Evolutionary conservation across 1,284 basidiomycete species (phyloP).

Genomic region (Boletus smithii): DNA sequence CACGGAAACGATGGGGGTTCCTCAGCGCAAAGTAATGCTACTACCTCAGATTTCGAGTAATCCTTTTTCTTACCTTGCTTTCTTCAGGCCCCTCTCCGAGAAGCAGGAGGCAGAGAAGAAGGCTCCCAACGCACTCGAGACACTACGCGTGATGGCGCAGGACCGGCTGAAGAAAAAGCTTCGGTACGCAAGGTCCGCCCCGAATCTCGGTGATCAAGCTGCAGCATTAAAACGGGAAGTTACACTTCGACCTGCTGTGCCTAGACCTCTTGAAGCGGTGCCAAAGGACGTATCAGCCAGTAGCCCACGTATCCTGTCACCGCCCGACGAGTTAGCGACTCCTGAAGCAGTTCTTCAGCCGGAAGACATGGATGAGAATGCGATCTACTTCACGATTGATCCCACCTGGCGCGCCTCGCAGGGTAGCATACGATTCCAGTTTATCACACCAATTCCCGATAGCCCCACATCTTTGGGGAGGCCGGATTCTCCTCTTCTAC

Average conservation of each 20-base stretch:
- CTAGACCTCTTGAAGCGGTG: neutral
- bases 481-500: slow-evolving; percentile 27
- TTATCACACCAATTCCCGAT: slow-evolving; percentile 28
- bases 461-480: slow-evolving; percentile 7
- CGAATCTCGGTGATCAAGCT: slow-evolving; percentile 20
- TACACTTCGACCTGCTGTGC: neutral
- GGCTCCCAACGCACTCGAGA: slow-evolving; percentile 3
- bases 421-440: slow-evolving; percentile 23
- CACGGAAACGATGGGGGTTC: slow-evolving; percentile 18
- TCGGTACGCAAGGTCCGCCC: slow-evolving; percentile 26
- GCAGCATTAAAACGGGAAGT: neutral
- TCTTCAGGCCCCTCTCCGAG: slow-evolving; percentile 14
- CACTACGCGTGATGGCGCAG: slow-evolving; percentile 16
- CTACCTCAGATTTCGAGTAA: neutral
- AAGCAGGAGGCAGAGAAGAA: slow-evolving; percentile 9
- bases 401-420: slow-evolving; percentile 20
- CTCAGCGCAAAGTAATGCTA: slow-evolving; percentile 18
- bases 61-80: neutral
- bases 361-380: slow-evolving; percentile 16
- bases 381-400: slow-evolving; percentile 32
- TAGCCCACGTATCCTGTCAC: neutral
- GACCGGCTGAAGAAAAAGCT: slow-evolving; percentile 22
- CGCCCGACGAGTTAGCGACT: neutral
- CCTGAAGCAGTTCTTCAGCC: neutral
- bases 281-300: neutral